A percentile compares a stretch with the other conserved stretches of the same genome.
These are phyloP conservation scores for Russula vinacea DNA, from an alignment of 768 basidiomycete species.

Conservation along the genomic window DNA sequence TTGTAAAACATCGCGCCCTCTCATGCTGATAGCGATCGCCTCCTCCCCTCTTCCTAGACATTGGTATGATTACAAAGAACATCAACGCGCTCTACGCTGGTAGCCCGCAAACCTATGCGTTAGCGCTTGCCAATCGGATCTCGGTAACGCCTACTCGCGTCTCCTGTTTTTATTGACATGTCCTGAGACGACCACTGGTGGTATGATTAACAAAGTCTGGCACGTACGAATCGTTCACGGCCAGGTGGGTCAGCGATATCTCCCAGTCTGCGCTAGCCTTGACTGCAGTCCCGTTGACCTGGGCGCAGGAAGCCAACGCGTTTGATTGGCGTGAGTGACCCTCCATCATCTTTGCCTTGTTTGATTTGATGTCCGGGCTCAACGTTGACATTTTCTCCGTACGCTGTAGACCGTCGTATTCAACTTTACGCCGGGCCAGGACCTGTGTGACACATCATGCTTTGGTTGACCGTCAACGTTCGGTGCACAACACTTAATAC, in stretches of 20 bases:
- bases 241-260: no score
- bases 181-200: neutral
- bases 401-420: constrained; percentile 30
- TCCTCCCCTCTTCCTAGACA: constrained; percentile 20
- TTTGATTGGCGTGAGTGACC: neutral
- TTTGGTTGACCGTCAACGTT: neutral
- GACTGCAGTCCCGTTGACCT: constrained; percentile 30
- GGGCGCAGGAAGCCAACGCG: constrained; percentile 34
- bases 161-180: neutral
- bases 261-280: constrained; percentile 9
- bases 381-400: neutral
- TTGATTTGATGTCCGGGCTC: neutral
- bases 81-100: constrained; percentile 30
- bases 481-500: neutral
- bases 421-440: constrained; percentile 31
- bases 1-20: no score
- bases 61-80: constrained; percentile 31
- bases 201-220: constrained; percentile 31
- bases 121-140: constrained; percentile 42
- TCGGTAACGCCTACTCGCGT: constrained; percentile 32
- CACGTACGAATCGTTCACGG: constrained; percentile 31
- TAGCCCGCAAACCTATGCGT: constrained; percentile 37
- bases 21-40: neutral
- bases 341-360: neutral
- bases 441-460: constrained; percentile 34